Evolutionary conservation across 768 basidiomycete genomes (phyloP).

Genomic region (Dictyophora rubrovolvata): DNA sequence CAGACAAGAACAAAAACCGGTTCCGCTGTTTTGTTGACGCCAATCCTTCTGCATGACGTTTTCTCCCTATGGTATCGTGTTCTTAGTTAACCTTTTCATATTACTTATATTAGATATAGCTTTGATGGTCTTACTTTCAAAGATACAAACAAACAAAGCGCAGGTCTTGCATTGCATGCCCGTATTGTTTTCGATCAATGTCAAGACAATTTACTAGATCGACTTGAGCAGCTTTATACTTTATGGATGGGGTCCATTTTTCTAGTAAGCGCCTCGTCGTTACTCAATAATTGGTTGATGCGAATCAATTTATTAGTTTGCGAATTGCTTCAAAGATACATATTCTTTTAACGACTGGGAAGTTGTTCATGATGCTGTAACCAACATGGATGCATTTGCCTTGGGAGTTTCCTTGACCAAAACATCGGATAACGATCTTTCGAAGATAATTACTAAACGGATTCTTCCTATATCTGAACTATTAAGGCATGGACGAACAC

Average conservation of each 20-base stretch:
- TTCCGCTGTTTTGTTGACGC: neutral
- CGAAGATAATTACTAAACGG: neutral
- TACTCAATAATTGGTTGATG: neutral
- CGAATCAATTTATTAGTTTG: neutral
- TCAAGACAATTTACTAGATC: neutral
- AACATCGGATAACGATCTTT: neutral
- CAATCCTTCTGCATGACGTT: neutral
- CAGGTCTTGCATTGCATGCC: neutral
- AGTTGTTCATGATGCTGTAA: neutral
- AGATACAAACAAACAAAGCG: neutral
- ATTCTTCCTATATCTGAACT: neutral
- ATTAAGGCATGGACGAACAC: neutral
- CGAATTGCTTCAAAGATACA: slow-evolving; percentile 2
- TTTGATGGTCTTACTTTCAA: neutral
- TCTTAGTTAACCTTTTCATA: neutral
- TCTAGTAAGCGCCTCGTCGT: neutral
- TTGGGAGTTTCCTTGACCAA: neutral
- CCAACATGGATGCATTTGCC: neutral
- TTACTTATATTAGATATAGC: neutral
- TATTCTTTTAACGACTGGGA: neutral
- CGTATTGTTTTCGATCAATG: neutral
- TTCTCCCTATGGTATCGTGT: neutral
- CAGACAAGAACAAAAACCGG: neutral
- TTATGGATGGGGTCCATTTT: neutral
- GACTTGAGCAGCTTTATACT: neutral